Evolutionary conservation across 2,329 filamentous ascomycete species (phyloP), one percentile per base, ranked within the genome.

Genomic region (Pseudofabraea citricarpa): DNA sequence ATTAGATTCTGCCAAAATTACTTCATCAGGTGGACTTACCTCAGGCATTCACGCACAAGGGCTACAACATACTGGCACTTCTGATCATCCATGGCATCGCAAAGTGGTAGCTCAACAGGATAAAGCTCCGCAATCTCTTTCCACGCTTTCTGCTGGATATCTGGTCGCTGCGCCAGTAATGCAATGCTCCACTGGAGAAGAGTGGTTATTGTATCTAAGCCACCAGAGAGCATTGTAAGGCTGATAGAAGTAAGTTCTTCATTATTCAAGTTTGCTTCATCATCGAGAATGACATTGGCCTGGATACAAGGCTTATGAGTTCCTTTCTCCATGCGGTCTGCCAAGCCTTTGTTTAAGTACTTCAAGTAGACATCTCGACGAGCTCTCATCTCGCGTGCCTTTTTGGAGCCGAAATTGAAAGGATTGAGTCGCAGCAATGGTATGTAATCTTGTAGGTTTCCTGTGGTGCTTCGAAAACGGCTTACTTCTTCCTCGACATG

Each of bases 211-310:
- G 82, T 85, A 49, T 85, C 81, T 3, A 85, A 65, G 0, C 81
- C 81, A 1, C 81, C 81, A 0, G 77, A 81, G 4, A 85, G 64
- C 81, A 86, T 85, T 1, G 81, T 85, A 48, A 85, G 60, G 48
- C 77, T 81, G 52, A 85, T 85, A 0, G 75, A 80, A 0, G 73
- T 82, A 26, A 85, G 67, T 50, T 85, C 81, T 39, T 76, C 78
- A 29, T 72, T 70, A 61, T 76, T 81, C 13, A 85, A 63, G 48
- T 75, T 79, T 0, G 79, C 74, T 27, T 84, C 80, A 51, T 77
- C 73, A 50, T 84, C 80, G 36, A 75, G 64, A 46, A 84, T 82
- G 23, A 84, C 73, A 48, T 83, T 85, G 4, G 78, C 79, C 48
- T 84, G 80, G 33, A 85, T 85, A 55, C 81, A 85, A 0, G 80